Base-by-base conservation (phyloP, 305 asterid species). In the Ajuga reptans region DNA sequence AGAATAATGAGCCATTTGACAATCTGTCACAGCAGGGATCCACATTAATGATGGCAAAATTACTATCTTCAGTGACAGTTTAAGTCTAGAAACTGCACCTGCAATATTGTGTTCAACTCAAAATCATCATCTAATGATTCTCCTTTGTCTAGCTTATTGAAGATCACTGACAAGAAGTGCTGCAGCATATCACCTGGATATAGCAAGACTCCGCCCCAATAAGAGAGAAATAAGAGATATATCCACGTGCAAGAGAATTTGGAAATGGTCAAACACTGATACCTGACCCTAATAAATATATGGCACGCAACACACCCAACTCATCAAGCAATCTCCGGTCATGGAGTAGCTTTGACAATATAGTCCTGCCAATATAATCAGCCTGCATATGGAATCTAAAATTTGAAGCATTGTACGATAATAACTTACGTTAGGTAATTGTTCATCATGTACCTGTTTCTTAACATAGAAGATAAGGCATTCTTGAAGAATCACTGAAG, bases 201-300 rank as follows among this genome's bases (percentile, higher is more conserved):
- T 53, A 71, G 55, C 72, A 79, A 72, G 33, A 66, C 69, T 74
- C 72, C 71, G 67, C 18, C 69, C 70, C 69, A 16, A 34, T 77
- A 55, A 68, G 75, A 69, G 56, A 64, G 6, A 55, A 43, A 52
- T 16, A 14, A 52, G 1, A 47, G 36, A 60, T 52, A 56, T 34
- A 42, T 45, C 1, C 21, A 34, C 6, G 6, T 31, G 37, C 54
- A 12, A 5, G 9, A 18, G 60, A 51, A 12, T 36, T 31, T 18
- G 18, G 54, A 74, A n/a, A 70, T 21, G 29, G 39, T 17, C 54
- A 67, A 58, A 72, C 27, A 42, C 41, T 50, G 68, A 64, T 81
- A 90, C 97, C 98, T 79, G 99, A 91, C 72, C 97, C 99, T 80
- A 93, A 81, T 81, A 91, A 87, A 81, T 87, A 93, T 74, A 93